A percentile compares a stretch with the other conserved stretches of the same genome.
Conservation (phyloP, 139 green algal genomes). For the Coccomyxa sp. region DNA sequence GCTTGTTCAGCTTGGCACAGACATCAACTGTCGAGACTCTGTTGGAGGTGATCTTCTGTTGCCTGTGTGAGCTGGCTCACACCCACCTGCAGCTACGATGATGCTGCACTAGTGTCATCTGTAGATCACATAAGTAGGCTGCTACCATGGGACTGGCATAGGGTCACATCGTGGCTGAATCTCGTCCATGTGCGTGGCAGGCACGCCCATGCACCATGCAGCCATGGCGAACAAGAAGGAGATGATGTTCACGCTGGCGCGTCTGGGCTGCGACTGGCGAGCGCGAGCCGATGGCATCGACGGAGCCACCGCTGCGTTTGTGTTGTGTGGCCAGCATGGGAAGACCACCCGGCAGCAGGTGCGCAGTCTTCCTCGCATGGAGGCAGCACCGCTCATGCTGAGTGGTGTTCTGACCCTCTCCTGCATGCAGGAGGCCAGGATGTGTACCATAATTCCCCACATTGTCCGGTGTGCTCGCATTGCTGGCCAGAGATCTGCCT, state of each 20-base stretch:
- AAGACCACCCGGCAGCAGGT: conserved; percentile 54
- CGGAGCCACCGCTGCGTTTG: conserved; percentile 53
- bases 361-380: not conserved
- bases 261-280: conserved; percentile 60
- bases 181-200: conserved; percentile 9
- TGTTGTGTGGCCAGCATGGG: conserved; percentile 60
- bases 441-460: no score
- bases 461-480: no score
- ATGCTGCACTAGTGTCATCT: no score
- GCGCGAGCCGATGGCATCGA: conserved; percentile 55
- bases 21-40: conserved; percentile 49
- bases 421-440: no score
- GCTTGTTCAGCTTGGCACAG: conserved; percentile 48
- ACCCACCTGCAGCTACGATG: no score
- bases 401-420: not conserved
- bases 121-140: no score
- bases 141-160: not conserved
- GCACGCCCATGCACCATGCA: conserved; percentile 64
- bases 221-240: conserved; percentile 72
- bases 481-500: no score
- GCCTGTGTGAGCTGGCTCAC: not conserved
- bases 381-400: not conserved
- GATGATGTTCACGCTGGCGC: conserved; percentile 59
- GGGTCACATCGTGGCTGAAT: not conserved
- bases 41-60: conserved; percentile 27